phyloP scores from a whole-genome alignment of 1,284 basidiomycete species.

The Malassezia sympodialis region DNA sequence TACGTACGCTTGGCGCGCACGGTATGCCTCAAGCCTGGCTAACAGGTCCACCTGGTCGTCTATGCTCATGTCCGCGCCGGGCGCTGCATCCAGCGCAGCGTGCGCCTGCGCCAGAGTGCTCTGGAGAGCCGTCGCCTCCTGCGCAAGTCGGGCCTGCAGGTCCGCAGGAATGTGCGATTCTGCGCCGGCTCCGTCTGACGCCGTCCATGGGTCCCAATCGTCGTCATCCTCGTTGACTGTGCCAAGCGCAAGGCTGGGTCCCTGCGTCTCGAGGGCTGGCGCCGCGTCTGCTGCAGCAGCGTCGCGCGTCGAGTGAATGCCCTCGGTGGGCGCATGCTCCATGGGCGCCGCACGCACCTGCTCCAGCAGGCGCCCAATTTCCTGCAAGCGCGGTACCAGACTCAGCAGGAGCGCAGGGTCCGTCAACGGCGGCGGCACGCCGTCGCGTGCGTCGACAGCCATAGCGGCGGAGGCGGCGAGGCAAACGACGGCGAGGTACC shows the following conservation, averaged over 20 bases:
- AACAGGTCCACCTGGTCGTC: background rate
- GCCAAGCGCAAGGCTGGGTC: conserved; percentile 14
- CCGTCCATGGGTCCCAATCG: conserved; percentile 11
- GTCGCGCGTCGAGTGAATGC: background rate
- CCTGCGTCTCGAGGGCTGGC: background rate
- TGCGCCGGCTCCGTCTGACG: background rate
- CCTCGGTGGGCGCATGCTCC: background rate
- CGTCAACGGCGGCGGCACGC: background rate
- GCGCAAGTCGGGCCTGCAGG: conserved; percentile 4
- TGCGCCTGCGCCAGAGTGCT: background rate
- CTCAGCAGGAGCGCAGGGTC: conserved; percentile 11
- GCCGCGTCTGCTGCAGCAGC: background rate
- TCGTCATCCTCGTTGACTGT: conserved; percentile 14
- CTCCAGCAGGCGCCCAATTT: conserved; percentile 2
- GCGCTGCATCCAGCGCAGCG: conserved; percentile 5
- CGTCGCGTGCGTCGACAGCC: background rate
- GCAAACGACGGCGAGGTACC: background rate
- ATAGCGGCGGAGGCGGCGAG: background rate
- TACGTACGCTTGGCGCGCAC: conserved; percentile 8
- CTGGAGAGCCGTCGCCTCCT: conserved; percentile 6
- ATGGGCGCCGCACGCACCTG: background rate
- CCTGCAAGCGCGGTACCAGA: conserved; percentile 7
- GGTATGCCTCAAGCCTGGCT: background rate
- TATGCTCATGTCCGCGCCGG: conserved; percentile 7
- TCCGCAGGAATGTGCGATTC: background rate